Base-by-base conservation (phyloP, 805 yeast genomes). In the Suhomyces sp. region DNA sequence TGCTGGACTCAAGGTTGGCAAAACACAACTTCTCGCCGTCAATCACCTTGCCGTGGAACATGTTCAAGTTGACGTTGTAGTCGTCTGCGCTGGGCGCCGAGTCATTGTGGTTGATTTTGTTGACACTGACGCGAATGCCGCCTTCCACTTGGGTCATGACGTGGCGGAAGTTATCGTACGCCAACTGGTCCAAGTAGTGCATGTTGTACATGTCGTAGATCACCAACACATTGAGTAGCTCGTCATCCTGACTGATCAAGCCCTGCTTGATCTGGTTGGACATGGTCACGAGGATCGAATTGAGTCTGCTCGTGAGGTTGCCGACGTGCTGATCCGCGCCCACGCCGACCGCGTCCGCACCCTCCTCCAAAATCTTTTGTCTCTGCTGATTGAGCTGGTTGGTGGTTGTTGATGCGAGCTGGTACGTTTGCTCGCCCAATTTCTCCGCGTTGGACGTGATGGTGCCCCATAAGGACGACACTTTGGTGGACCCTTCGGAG, bases 21-120 rank as follows among this genome's bases (percentile, higher is more conserved):
- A 82, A 78, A 41, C 96, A 87, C 54, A 94, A 79, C 67, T 94
- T 93, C 62, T 88, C 96, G 12, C 94, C 97, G 67, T 90, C 96
- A 44, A 84, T 80, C 1, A 84, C 62, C 57, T 87, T 87, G 7
- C 97, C 97, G 19, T 79, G 73, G 65, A 91, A 90, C 59, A 88
- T 67, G 56, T 87, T 86, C 61, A 93, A 79, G 47, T 82, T 81
- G 29, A 80, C 76, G 53, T 53, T 59, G 10, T 58, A 57, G 31
- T 65, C 61, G 5, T 29, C 41, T 1, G 19, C 13, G 41, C 19
- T 10, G 23, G 42, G 29, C 5, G 56, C 57, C 38, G 60, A 66
- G 31, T 62, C 67, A 66, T 66, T 70, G 54, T 69, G 73, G 57
- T 73, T 72, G 58, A 67, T 71, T 52, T 85, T 85, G 54, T 77